These are phyloP conservation scores for Pythium brassicae DNA, from an alignment of 352 stramenopile species.

Conservation along the genomic window DNA sequence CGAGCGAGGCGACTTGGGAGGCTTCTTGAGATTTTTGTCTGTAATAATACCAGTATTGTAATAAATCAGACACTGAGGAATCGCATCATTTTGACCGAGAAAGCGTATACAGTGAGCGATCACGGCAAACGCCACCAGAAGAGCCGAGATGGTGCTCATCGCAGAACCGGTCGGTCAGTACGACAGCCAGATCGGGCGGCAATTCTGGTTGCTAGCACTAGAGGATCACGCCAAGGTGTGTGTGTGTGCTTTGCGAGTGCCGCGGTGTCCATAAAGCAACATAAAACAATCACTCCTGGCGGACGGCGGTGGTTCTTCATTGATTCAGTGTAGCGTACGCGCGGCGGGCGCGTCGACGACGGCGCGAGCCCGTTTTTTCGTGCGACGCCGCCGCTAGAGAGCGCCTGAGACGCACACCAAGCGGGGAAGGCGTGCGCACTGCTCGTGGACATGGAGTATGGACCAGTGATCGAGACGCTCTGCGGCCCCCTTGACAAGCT, in stretches of 20 bases:
- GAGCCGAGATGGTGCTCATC: constrained; percentile 86
- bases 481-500: constrained; percentile 76
- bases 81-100: too few relatives aligned
- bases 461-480: constrained; percentile 82
- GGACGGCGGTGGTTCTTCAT: neutral
- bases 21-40: too few relatives aligned
- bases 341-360: constrained; percentile 72
- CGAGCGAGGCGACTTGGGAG: too few relatives aligned
- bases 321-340: constrained; percentile 21
- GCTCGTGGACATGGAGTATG: constrained; percentile 93
- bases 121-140: too few relatives aligned
- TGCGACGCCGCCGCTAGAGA: constrained; percentile 63
- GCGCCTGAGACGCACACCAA: constrained; percentile 32
- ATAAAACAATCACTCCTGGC: neutral
- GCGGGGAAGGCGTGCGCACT: constrained; percentile 80
- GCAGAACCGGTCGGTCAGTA: constrained; percentile 92
- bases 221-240: constrained; percentile 83
- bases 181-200: constrained; percentile 91
- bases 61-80: too few relatives aligned
- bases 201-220: constrained; percentile 90
- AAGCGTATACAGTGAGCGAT: too few relatives aligned
- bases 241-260: too few relatives aligned
- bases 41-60: too few relatives aligned
- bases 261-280: too few relatives aligned
- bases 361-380: constrained; percentile 92